phyloP scores from a whole-genome alignment of 768 basidiomycete species.

The Lyophyllum semitale region DNA sequence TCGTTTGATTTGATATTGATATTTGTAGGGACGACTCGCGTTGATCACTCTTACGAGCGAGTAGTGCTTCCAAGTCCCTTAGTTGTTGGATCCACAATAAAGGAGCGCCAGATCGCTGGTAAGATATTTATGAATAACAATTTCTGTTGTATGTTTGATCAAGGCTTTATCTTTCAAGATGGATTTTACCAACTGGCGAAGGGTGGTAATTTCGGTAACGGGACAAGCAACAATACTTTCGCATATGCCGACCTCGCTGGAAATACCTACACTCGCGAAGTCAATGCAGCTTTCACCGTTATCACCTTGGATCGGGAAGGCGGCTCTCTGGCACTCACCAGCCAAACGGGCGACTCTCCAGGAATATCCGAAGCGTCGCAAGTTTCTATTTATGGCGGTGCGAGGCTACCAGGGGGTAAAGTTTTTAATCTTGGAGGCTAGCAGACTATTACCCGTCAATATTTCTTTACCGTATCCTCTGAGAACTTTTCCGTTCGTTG shows the following conservation, averaged over 20 bases:
- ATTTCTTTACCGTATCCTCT: too few relatives aligned
- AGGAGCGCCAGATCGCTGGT: constrained; percentile 62
- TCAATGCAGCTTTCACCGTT: constrained; percentile 60
- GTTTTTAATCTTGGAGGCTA: background rate
- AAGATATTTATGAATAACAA: constrained; percentile 17
- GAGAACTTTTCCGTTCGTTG: background rate
- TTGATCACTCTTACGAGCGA: constrained; percentile 75
- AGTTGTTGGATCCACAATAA: constrained; percentile 56
- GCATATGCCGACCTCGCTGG: constrained; percentile 56
- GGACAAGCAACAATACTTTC: constrained; percentile 71
- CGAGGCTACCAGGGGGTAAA: constrained; percentile 15
- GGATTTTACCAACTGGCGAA: constrained; percentile 25
- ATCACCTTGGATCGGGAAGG: constrained; percentile 62
- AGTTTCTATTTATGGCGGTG: background rate
- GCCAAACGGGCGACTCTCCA: background rate
- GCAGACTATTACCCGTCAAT: background rate
- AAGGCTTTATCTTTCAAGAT: constrained; percentile 38
- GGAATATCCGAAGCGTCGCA: constrained; percentile 3
- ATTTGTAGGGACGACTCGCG: constrained; percentile 45
- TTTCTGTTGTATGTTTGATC: constrained; percentile 39
- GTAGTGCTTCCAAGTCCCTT: constrained; percentile 59
- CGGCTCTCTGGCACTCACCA: constrained; percentile 43
- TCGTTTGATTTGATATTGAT: background rate
- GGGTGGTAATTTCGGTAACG: constrained; percentile 60
- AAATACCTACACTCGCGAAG: constrained; percentile 63